Percentiles rank a stretch among this genome's conserved stretches.
These are phyloP conservation scores for Penicillium digitatum DNA, from an alignment of 2,329 filamentous ascomycete genomes.

Conservation along the genomic window DNA sequence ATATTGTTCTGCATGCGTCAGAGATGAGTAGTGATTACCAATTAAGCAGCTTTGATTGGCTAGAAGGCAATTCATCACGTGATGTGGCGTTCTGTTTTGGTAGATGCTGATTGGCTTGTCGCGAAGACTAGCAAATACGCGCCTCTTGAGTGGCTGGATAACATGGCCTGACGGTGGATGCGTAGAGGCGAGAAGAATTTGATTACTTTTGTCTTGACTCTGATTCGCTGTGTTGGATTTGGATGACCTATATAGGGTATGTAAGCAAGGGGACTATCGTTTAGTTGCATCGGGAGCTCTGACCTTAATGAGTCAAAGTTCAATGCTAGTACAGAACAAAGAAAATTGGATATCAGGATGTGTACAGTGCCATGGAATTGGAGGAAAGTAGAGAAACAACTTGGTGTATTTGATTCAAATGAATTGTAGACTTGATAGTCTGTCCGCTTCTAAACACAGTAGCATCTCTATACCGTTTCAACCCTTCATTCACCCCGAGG, in stretches of 20 bases:
- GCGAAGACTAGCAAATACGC: background rate
- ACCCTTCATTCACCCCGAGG: constrained; percentile 3
- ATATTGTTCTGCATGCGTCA: constrained; percentile 21
- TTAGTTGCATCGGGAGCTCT: background rate
- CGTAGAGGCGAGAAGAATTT: background rate
- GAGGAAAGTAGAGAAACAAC: background rate
- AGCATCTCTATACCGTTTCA: background rate
- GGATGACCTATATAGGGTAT: background rate
- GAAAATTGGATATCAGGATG: background rate
- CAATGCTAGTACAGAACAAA: background rate
- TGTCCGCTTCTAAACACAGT: background rate
- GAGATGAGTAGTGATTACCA: constrained; percentile 23
- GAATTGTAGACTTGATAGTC: background rate
- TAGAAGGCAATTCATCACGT: background rate
- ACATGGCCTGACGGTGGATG: background rate
- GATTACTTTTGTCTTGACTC: constrained; percentile 11
- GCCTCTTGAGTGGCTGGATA: background rate
- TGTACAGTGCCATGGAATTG: background rate
- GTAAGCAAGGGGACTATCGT: background rate
- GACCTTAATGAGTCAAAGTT: background rate
- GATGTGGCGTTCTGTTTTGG: background rate
- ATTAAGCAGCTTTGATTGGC: constrained; percentile 28
- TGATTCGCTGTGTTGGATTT: constrained; percentile 11
- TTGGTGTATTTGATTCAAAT: background rate
- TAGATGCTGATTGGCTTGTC: constrained; percentile 13